phyloP scores from a whole-genome alignment of 1,284 basidiomycete species.

The Coniophora puteana region DNA sequence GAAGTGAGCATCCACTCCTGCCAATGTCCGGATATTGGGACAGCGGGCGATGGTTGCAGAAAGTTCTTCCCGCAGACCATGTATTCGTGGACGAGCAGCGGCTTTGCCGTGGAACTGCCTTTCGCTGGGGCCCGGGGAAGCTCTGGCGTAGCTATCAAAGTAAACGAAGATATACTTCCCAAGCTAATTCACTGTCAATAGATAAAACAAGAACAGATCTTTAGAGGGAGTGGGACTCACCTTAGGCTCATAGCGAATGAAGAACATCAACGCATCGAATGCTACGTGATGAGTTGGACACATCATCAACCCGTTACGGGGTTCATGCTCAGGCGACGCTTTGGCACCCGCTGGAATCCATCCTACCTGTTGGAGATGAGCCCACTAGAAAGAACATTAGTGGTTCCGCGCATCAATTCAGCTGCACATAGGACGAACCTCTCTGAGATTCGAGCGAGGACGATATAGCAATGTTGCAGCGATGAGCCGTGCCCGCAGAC shows the following conservation, averaged over 20 bases:
- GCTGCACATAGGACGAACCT: no score
- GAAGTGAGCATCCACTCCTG: no score
- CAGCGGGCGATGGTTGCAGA: no score
- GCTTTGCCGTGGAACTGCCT: slow-evolving; percentile 22
- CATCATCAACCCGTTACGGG: slow-evolving; percentile 19
- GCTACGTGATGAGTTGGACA: slow-evolving; percentile 14
- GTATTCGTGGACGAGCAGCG: slow-evolving; percentile 27
- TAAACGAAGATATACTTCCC: slow-evolving; percentile 22
- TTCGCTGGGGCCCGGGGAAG: no score
- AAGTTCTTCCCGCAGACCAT: slow-evolving; percentile 26
- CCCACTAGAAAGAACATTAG: slow-evolving; percentile 13
- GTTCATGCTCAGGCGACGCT: slow-evolving; percentile 13
- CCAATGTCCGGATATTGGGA: no score
- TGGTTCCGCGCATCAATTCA: neutral
- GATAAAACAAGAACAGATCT: no score
- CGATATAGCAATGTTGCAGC: slow-evolving; percentile 17
- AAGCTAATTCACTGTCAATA: slow-evolving; percentile 9
- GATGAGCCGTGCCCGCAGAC: neutral
- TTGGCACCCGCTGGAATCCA: slow-evolving; percentile 19
- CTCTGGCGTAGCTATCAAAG: slow-evolving; percentile 3
- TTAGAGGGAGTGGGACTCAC: slow-evolving; percentile 14
- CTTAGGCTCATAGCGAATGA: slow-evolving; percentile 17
- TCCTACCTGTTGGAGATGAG: slow-evolving; percentile 12
- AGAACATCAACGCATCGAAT: slow-evolving; percentile 20
- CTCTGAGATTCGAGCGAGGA: slow-evolving; percentile 11